Base-by-base conservation (phyloP, 208 protist species). In the Naegleria gruberi region DNA sequence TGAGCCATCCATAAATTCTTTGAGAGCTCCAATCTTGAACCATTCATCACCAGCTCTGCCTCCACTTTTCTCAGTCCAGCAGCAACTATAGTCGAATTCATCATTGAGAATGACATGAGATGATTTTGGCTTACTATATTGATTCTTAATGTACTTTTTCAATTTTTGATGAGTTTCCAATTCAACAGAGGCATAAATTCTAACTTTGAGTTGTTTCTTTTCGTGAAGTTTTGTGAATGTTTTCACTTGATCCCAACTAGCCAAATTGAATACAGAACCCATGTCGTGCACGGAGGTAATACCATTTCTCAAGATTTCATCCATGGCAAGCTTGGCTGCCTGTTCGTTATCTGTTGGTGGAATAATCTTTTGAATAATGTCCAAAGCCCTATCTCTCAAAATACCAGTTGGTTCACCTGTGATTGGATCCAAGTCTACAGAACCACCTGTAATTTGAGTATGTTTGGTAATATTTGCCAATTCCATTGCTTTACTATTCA, bases 1-100 rank as follows among this genome's bases (percentile, higher is more conserved):
- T n/a, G 93, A 93, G 10, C 94, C 94, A 90, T 96, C 94, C 0
- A 89, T 89, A 82, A 96, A 94, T 23, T 94, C 90, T 89, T 96
- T 96, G 37, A 96, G 92, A 43, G 91, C 91, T 34, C 93, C 93
- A 23, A 95, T 92, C 41, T 93, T n/a, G 19, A 94, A 51, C 65
- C 92, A 94, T 47, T 92, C 91, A 30, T 88, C 34, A 65, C 34
- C 45, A 8, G 19, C 34, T 10, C 30, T 19, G 30, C 43, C 30
- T 77, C 65, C 65, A 77, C 34, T 19, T 12, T 45, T 55, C 40
- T 89, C 40, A 37, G 73, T 19, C 41, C 92, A 92, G 12, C 51
- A 65, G 12, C 51, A 88, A n/a, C 1, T 77, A 83, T 34, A 77
- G 0, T 90, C 40, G 4, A 55, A 89, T 81, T 81, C 4, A 34